Evolutionary conservation across 1,284 basidiomycete species (phyloP), one percentile per base, ranked within the genome.

Genomic region (Cryptococcus wingfieldii): DNA sequence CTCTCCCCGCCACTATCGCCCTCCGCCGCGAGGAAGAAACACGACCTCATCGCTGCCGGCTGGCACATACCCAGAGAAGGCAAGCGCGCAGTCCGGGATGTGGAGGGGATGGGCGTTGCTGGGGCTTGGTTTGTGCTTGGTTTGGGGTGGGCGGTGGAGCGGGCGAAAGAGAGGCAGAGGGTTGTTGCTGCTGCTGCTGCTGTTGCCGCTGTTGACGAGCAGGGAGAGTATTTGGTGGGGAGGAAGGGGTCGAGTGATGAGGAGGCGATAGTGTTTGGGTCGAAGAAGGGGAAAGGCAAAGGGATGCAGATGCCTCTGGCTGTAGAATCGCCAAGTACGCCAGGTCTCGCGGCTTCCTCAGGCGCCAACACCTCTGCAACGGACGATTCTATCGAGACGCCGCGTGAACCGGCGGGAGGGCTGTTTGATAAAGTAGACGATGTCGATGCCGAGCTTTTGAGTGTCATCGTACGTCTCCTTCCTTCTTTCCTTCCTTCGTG

Each of bases 121-220:
- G 70, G 62, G 6, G 71, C 65, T 16, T 75, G 73, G 73, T 62
- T 72, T 28, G 63, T 72, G 7, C 54, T 75, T 2, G 73, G 73
- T 19, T 46, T 75, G 2, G 70, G 68, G 0, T 72, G 69, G 69
- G 50, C 70, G 10, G 63, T 74, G 12, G 66, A 71, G 5, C 42
- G 46, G 3, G 65, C 73, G 44, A 13, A 59, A 4, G 56, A 57
- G 25, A 46, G 38, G 41, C 57, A 62, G 52, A 27, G 49, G 37
- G 27, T 31, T 14, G 4, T 12, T 34, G 31, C 14, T 19, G 16
- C 19, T 19, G 19, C 2, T 19, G 19, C 19, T 19, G 19, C 19
- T 19, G 19, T 19, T 19, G 19, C 19, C 19, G 19, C 19, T 19
- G 19, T 19, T 19, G 19, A 19, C 19, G 19, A 19, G 19, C 19